These are phyloP conservation scores for Galeopsis tetrahit DNA, from an alignment of 257 asterid species.

Conservation along the genomic window DNA sequence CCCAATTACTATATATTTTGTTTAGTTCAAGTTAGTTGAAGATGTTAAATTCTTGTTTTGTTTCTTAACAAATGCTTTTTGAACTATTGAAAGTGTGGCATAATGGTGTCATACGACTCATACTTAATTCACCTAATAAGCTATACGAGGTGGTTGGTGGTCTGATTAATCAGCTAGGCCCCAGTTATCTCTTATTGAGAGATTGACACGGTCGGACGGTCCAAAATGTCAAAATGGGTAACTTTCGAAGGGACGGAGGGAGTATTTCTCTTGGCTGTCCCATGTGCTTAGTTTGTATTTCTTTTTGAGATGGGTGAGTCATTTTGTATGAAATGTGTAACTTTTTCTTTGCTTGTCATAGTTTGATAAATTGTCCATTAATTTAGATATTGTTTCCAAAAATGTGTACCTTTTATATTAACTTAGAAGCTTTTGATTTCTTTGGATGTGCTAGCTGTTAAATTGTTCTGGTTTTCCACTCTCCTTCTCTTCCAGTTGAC, in stretches of 20 bases:
- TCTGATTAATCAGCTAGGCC: background rate
- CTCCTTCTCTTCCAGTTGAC: conserved; percentile 2
- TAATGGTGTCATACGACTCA: background rate
- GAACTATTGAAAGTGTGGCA: background rate
- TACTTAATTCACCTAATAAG: background rate
- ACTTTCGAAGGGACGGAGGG: too few relatives aligned
- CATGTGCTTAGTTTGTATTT: background rate
- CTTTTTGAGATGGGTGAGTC: too few relatives aligned
- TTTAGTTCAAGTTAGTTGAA: background rate
- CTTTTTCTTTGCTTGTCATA: background rate
- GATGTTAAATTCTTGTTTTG: background rate
- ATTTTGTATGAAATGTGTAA: background rate
- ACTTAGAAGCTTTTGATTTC: background rate
- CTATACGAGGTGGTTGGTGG: background rate
- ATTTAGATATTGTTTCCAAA: background rate
- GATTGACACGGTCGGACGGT: background rate
- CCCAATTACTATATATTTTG: background rate
- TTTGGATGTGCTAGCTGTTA: background rate
- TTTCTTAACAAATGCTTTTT: background rate
- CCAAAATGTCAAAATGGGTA: too few relatives aligned
- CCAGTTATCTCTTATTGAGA: background rate
- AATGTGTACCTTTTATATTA: background rate
- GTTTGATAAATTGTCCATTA: background rate
- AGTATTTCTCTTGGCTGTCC: too few relatives aligned
- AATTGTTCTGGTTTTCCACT: background rate